Evolutionary conservation across 768 basidiomycete genomes (phyloP).

Genomic region (Collybia nuda): DNA sequence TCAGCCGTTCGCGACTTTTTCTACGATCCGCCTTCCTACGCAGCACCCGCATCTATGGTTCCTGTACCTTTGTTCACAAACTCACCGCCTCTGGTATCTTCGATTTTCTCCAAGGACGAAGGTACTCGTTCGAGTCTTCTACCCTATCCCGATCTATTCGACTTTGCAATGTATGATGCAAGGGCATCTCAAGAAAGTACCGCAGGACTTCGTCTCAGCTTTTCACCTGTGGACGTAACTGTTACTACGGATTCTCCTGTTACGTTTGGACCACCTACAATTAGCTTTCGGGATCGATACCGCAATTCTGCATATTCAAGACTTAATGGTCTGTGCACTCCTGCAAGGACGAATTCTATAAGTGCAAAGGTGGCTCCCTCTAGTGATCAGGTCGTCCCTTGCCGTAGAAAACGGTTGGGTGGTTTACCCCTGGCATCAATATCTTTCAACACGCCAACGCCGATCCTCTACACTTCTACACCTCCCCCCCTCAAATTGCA

Average conservation of each 20-base stretch:
- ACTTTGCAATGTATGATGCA: conserved; percentile 17
- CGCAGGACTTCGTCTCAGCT: neutral
- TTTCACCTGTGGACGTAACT: neutral
- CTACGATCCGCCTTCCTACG: conserved; percentile 12
- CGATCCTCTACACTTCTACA: neutral
- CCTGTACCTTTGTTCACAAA: conserved; percentile 5
- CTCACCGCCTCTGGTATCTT: neutral
- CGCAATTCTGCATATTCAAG: neutral
- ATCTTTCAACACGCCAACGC: neutral
- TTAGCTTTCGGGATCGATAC: neutral
- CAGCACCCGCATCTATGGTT: conserved; percentile 4
- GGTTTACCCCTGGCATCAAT: neutral
- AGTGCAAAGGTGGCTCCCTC: neutral
- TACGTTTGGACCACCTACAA: neutral
- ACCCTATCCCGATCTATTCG: conserved; percentile 20
- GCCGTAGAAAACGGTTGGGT: neutral
- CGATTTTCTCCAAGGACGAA: neutral
- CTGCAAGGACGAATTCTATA: neutral
- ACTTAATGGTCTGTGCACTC: neutral
- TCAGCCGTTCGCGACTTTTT: conserved; percentile 15
- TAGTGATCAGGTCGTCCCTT: neutral
- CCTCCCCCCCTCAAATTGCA: neutral
- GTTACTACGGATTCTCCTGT: neutral
- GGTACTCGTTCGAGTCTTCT: conserved; percentile 4
- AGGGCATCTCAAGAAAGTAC: conserved; percentile 12